phyloP scores from a whole-genome alignment of 257 asterid species.

The Primulina eburnea region DNA sequence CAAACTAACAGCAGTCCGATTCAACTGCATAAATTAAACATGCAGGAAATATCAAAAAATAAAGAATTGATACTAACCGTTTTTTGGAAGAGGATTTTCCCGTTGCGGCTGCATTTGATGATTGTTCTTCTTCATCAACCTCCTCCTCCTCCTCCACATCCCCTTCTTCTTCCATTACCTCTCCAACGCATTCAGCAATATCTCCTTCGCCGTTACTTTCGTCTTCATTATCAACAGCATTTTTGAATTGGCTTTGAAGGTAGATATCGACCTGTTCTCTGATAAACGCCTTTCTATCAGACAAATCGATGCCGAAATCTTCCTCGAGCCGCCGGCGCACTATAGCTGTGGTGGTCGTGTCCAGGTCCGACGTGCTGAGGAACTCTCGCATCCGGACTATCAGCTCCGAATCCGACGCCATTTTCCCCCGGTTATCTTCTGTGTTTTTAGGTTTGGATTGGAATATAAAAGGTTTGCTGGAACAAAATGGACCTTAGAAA shows the following conservation, averaged over 20 bases:
- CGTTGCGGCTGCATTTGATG: slow-evolving; percentile 21
- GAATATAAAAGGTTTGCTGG: slow-evolving; percentile 23
- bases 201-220: slow-evolving; percentile 29
- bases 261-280: slow-evolving; percentile 72
- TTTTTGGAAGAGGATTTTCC: slow-evolving; percentile 34
- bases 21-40: slow-evolving; percentile 3
- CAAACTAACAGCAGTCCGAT: neutral
- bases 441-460: slow-evolving; percentile 32
- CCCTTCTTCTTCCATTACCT: slow-evolving; percentile 25
- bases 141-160: slow-evolving; percentile 33
- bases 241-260: slow-evolving; percentile 48
- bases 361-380: slow-evolving; percentile 78
- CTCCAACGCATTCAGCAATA: neutral
- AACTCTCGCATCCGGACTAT: slow-evolving; percentile 63
- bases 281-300: slow-evolving; percentile 62
- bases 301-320: slow-evolving; percentile 81
- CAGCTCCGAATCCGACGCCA: slow-evolving; percentile 79
- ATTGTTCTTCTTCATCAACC: slow-evolving; percentile 34
- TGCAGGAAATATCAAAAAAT: neutral
- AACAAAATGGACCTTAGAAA: neutral
- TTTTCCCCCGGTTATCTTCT: slow-evolving; percentile 27
- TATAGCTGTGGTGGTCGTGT: slow-evolving; percentile 57
- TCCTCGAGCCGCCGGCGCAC: slow-evolving; percentile 84
- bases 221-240: slow-evolving; percentile 37
- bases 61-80: slow-evolving; percentile 36